Base-by-base conservation (phyloP, 2,329 filamentous ascomycete species). In the Trichoderma sp. region DNA sequence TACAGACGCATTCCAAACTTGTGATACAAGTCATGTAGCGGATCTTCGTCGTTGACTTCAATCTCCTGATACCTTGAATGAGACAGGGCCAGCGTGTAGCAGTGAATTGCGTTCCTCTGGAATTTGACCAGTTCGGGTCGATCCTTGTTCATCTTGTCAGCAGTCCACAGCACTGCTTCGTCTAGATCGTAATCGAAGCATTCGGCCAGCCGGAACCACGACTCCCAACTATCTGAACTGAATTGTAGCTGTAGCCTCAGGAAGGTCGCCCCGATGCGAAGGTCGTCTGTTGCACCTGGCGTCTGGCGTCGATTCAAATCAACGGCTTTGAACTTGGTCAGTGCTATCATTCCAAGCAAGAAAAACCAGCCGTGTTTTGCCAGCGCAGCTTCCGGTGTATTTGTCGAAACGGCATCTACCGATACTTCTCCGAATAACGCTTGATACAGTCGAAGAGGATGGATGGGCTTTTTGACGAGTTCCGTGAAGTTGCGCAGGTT, bases 351-450 rank as follows among this genome's bases (percentile, higher is more conserved):
- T 24, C 96, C 96, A 77, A 97, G 90, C 35, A 98, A 86, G 83
- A 97, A 98, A 83, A 95, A 98, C 96, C 96, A 98, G 63, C 95
- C 94, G 78, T 94, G 93, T 29, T 91, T 91, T 0, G 95, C 95
- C 41, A 97, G 85, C 0, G 90, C 89, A 71, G 91, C 92, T 75
- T 97, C 93, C 0, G 90, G 88, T 2, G 89, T 88, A 62, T 92
- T 90, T 8, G 95, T 91, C 0, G 90, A 88, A 6, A 94, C 89
- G 2, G 93, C 91, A 75, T 95, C 91, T 27, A 97, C 89, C 69
- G 91, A 91, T 8, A 95, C 90, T 50, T 93, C 89, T 12, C 97
- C 97, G 77, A 91, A 92, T 50, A 97, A 88, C n/a, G 94, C 94
- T 78, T 92, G 90, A 81, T 94, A 97, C 5, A 99, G 85, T 38